These are phyloP conservation scores for Diaporthe capsici DNA, from an alignment of 2,329 filamentous ascomycete genomes.

Conservation along the genomic window DNA sequence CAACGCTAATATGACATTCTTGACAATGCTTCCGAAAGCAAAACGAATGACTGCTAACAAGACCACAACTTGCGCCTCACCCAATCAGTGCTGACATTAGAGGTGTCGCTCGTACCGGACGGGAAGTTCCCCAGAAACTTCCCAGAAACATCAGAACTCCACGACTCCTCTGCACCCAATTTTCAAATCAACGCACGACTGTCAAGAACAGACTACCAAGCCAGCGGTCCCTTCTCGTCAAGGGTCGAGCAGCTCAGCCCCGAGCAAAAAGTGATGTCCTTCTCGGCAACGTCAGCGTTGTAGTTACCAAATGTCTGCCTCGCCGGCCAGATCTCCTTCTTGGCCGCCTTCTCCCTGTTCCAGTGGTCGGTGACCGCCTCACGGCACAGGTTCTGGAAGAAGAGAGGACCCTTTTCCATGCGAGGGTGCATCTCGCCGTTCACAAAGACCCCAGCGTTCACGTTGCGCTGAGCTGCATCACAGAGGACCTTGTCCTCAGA, in stretches of 20 bases:
- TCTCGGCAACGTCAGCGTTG: constrained; percentile 30
- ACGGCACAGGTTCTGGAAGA: constrained; percentile 54
- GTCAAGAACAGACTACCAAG: constrained; percentile 7
- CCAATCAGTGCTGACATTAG: neutral
- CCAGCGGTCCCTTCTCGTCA: constrained; percentile 30
- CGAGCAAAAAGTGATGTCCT: constrained; percentile 25
- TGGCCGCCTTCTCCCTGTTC: constrained; percentile 44
- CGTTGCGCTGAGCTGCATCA: constrained; percentile 70
- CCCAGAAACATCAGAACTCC: neutral
- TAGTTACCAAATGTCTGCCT: constrained; percentile 44
- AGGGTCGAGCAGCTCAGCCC: constrained; percentile 33
- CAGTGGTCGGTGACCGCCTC: constrained; percentile 49
- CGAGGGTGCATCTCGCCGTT: constrained; percentile 74
- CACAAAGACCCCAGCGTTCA: constrained; percentile 72
- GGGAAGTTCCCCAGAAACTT: neutral
- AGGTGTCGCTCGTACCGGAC: neutral
- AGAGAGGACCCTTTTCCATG: constrained; percentile 71
- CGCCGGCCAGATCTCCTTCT: constrained; percentile 51
- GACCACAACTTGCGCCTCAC: neutral
- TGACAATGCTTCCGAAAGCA: constrained; percentile 9
- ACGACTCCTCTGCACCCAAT: constrained; percentile 6
- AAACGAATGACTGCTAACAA: constrained; percentile 12
- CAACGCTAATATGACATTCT: constrained; percentile 24
- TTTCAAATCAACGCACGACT: neutral
- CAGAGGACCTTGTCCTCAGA: constrained; percentile 76